phyloP scores from a whole-genome alignment of 352 stramenopile species.

The Pythium brassicae region DNA sequence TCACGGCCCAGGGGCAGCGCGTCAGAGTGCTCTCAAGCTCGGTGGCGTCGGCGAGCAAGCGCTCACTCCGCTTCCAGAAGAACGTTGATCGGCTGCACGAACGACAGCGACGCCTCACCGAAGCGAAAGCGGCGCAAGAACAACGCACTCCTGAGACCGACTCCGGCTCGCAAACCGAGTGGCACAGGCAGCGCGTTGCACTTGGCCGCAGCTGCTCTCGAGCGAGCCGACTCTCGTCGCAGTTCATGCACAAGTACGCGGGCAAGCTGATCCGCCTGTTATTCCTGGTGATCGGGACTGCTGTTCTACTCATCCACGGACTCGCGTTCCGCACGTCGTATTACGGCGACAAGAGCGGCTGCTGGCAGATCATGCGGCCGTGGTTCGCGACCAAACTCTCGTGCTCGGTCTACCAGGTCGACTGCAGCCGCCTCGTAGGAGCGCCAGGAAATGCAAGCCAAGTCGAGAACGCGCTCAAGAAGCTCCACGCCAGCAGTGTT shows the following conservation, averaged over 20 bases:
- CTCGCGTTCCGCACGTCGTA: constrained; percentile 17
- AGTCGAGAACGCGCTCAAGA: constrained; percentile 8
- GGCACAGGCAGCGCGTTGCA: not conserved
- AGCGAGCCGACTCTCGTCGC: not conserved
- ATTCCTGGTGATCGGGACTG: constrained; percentile 13
- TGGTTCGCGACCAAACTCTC: constrained; percentile 27
- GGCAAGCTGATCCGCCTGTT: constrained; percentile 20
- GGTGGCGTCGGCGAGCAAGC: not conserved
- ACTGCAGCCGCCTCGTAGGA: constrained; percentile 22
- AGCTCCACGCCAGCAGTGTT: constrained; percentile 26
- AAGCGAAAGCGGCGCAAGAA: not conserved
- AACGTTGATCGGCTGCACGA: constrained; percentile 6
- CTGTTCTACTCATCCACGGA: constrained; percentile 8
- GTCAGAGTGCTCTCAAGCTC: not conserved
- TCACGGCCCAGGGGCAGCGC: not conserved
- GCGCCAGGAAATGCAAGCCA: constrained; percentile 3
- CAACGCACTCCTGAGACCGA: not conserved
- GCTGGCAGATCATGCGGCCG: constrained; percentile 19
- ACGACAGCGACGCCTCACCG: constrained; percentile 3
- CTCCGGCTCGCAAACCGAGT: too few relatives aligned
- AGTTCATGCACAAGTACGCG: constrained; percentile 18
- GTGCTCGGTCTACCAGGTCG: constrained; percentile 32
- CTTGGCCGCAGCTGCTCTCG: not conserved
- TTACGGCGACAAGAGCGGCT: constrained; percentile 15
- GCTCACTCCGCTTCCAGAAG: constrained; percentile 9